Evolutionary conservation across 164 flowering plant species (phyloP), one percentile per base, ranked within the genome.

Genomic region (Sextonia rubra): DNA sequence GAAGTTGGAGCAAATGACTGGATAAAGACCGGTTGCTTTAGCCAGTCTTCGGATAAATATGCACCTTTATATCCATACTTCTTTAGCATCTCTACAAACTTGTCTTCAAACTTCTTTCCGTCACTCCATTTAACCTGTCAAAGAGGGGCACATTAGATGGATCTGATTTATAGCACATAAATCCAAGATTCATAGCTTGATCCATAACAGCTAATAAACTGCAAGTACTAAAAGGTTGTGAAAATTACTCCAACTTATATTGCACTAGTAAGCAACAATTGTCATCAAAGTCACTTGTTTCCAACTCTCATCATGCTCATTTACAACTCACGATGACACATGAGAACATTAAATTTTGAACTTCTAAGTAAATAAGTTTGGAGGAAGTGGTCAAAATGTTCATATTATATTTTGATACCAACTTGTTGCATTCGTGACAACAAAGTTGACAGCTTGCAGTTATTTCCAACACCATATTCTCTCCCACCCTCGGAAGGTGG

Each of bases 1-100:
- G 98, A 91, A 60, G 95, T 83, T 70, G 98, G 97, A 62, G 99
- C 99, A 78, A 96, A 96, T 23, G 98, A 96, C 85, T 96, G 98
- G 83, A 96, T 88, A 75, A 95, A 91, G 67, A 77, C 85, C 6
- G 98, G 99, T 77, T 92, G 95, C 25, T 87, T 85, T 70, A 87
- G 47, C 99, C 99, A 96, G n/a, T 88, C 82, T 76, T 90, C 80
- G 52, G 99, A 96, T 87, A 92, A 11, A 73, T 96, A 96, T 76
- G 94, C 77, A 68, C 99, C 99, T 75, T 78, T 74, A 78, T 93
- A 96, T 47, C 93, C 97, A 71, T 93, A 92, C 80, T 96, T 96
- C 79, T 85, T 71, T 9, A 96, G 94, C 5, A 85, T 89, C 77
- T 87, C 88, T 72, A 95, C 90, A 82, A 93, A 89, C 75, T 77